Evolutionary conservation across 2,329 filamentous ascomycete species (phyloP).

Genomic region (Blumeria graminis): DNA sequence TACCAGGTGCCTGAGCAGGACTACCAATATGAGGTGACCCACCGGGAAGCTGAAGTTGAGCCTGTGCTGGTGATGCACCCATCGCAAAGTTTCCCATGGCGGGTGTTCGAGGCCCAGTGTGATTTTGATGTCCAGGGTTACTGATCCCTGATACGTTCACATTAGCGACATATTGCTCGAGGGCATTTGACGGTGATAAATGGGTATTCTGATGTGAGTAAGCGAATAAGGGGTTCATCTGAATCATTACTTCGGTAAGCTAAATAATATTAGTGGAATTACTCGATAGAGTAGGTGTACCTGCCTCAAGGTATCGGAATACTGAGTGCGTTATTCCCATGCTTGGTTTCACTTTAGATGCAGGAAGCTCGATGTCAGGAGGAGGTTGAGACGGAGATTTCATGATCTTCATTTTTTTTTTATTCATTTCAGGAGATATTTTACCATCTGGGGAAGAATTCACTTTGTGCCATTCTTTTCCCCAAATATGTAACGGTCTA

Average conservation of each 20-base stretch:
- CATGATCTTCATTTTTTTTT: slow-evolving; percentile 35
- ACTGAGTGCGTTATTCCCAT: slow-evolving; percentile 36
- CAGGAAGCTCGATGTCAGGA: slow-evolving; percentile 35
- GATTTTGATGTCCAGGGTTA: slow-evolving; percentile 9
- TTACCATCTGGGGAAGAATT: slow-evolving; percentile 30
- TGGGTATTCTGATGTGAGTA: slow-evolving; percentile 30
- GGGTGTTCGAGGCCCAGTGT: slow-evolving; percentile 12
- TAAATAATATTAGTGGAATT: slow-evolving; percentile 15
- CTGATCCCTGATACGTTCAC: slow-evolving; percentile 16
- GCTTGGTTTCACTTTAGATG: slow-evolving; percentile 28
- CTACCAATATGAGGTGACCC: slow-evolving; percentile 35
- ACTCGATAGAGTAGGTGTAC: background rate
- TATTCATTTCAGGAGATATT: slow-evolving; percentile 40
- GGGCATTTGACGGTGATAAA: slow-evolving; percentile 30
- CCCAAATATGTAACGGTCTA: slow-evolving; percentile 36
- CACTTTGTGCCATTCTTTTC: slow-evolving; percentile 37
- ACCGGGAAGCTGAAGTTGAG: slow-evolving; percentile 32
- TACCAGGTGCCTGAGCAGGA: slow-evolving; percentile 35
- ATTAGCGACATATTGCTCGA: slow-evolving; percentile 32
- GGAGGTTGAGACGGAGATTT: slow-evolving; percentile 35
- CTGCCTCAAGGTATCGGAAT: slow-evolving; percentile 39
- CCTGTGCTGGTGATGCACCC: slow-evolving; percentile 32
- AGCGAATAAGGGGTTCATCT: slow-evolving; percentile 38
- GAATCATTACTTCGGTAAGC: slow-evolving; percentile 41
- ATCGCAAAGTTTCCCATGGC: slow-evolving; percentile 23